Conservation (phyloP, 768 basidiomycete species). For the Auricularia cornea region DNA sequence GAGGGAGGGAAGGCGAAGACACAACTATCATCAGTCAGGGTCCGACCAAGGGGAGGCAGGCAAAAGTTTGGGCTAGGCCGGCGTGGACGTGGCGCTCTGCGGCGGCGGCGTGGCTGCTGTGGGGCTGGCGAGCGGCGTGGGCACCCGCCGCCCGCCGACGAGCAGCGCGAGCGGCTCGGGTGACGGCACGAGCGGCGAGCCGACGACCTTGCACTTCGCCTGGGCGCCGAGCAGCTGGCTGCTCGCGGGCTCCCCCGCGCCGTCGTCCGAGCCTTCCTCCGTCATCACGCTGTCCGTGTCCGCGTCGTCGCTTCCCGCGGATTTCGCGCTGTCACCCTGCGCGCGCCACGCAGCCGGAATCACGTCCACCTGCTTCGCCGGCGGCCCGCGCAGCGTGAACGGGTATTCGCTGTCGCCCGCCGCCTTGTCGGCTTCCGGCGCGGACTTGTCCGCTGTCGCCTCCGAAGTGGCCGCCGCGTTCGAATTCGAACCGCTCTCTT, state of each 20-base stretch:
- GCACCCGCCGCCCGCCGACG: background rate
- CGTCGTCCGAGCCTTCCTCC: background rate
- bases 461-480: background rate
- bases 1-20: background rate
- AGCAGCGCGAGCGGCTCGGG: background rate
- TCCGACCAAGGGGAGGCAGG: no score
- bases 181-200: background rate
- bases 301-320: background rate
- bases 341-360: background rate
- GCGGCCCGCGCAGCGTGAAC: background rate
- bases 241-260: background rate
- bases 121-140: background rate
- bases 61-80: background rate
- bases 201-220: background rate
- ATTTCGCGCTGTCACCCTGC: background rate
- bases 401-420: background rate
- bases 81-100: background rate
- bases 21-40: background rate
- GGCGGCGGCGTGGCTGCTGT: background rate
- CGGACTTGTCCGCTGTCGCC: background rate
- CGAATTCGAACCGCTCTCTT: background rate
- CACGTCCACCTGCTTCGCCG: background rate
- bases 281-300: conserved; percentile 1
- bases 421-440: background rate
- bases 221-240: background rate